Evolutionary conservation across 2,329 filamentous ascomycete species (phyloP), one percentile per base, ranked within the genome.

Genomic region (Aspergillus caelatus): DNA sequence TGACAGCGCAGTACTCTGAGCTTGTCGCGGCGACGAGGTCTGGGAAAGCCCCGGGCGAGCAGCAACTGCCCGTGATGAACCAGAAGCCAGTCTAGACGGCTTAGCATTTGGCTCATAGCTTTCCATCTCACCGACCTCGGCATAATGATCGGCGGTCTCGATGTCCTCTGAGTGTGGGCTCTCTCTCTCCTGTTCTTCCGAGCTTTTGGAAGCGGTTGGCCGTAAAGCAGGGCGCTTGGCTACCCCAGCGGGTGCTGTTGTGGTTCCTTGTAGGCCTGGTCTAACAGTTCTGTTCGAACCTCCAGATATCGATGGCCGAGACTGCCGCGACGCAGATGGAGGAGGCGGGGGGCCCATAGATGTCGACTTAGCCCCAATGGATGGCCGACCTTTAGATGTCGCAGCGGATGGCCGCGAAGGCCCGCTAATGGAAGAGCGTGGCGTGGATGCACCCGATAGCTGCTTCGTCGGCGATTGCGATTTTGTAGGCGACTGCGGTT

Each of bases 391-490:
- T 71, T 85, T 89, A 7, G 78, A 67, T 55, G 77, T 73, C 6
- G 69, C 78, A 58, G 56, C 77, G 77, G 46, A 88, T 85, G 14
- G 89, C 86, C 26, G 90, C 76, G 30, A 85, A 82, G 56, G 58
- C 77, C 81, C 43, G 77, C 83, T 53, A 64, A 71, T 64, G 36
- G 77, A 75, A 1, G 73, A 66, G 34, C 82, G 78, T 1, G 90
- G 88, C 2, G 89, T 78, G 1, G 88, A 82, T 21, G 79, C 79
- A 14, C 78, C 81, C 11, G 72, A 68, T n/a, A 91, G 76, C 70
- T 91, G 90, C 74, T 95, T 95, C 3, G 90, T 92, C 1, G 92
- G 92, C 1, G 91, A 94, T 72, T 92, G 92, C 1, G 91, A 94
- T 72, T 92, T 94, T 0, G 87, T 89, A 2, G 92, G 91, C 63